A percentile compares a stretch with the other conserved stretches of the same genome.
phyloP scores from a whole-genome alignment of 1,284 basidiomycete species.

The Heterobasidion annosum region DNA sequence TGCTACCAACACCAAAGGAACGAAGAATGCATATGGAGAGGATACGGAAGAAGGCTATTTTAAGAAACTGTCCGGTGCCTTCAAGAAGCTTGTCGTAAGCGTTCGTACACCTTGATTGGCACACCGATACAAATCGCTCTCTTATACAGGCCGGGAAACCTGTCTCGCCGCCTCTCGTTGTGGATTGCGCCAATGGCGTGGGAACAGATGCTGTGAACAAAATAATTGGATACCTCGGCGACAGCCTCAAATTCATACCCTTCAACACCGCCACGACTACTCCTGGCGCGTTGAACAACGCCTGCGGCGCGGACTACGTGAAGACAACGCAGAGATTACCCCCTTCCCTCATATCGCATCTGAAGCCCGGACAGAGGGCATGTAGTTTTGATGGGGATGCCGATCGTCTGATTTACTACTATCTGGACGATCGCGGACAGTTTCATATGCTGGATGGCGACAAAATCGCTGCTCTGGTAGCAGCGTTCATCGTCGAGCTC shows the following conservation, averaged over 20 bases:
- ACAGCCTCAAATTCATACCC: slow-evolving; percentile 45
- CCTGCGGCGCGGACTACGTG: slow-evolving; percentile 95
- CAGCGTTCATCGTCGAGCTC: slow-evolving; percentile 88
- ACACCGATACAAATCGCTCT: slow-evolving; percentile 2
- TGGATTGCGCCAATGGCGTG: slow-evolving; percentile 98
- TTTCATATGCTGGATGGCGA: slow-evolving; percentile 97
- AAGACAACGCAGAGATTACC: slow-evolving; percentile 89
- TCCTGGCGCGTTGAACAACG: slow-evolving; percentile 73
- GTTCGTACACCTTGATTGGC: slow-evolving; percentile 5
- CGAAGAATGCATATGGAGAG: slow-evolving; percentile 71
- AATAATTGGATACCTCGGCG: slow-evolving; percentile 48
- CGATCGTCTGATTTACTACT: slow-evolving; percentile 95
- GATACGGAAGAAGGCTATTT: slow-evolving; percentile 86
- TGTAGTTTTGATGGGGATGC: slow-evolving; percentile 98
- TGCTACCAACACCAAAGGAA: slow-evolving; percentile 79
- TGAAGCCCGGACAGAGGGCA: slow-evolving; percentile 69
- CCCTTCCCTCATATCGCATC: slow-evolving; percentile 51
- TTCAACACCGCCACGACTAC: slow-evolving; percentile 64
- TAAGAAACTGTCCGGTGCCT: slow-evolving; percentile 78
- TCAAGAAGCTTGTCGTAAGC: slow-evolving; percentile 81
- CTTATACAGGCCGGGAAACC: slow-evolving; percentile 51
- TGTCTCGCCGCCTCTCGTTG: slow-evolving; percentile 53
- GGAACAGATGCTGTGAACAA: slow-evolving; percentile 68
- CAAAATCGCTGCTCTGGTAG: slow-evolving; percentile 94
- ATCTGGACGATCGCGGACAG: slow-evolving; percentile 64